Evolutionary conservation across 1,139 yeast species (phyloP), one percentile per base, ranked within the genome.

Genomic region (Protomyces inundatus): DNA sequence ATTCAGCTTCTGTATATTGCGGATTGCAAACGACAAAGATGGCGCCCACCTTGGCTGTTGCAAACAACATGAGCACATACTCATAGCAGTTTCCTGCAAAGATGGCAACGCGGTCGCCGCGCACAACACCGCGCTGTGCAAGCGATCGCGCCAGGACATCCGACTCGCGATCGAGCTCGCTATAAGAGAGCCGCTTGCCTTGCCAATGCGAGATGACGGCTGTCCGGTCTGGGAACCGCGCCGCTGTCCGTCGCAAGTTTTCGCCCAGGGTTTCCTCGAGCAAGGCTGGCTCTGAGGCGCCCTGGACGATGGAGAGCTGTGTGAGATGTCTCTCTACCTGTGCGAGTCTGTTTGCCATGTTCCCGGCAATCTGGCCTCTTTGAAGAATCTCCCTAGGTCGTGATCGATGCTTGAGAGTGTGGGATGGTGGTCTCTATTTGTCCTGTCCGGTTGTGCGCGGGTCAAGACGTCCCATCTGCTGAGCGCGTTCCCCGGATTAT

Each of bases 51-150:
- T 71, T 70, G 14, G 72, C 75, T 40, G 73, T 65, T n/a, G 73
- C 76, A 52, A 72, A 62, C 64, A 73, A 75, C 14, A 73, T 61
- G 33, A 70, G 73, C 2, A 71, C 70, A 64, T 73, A 74, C 66
- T 74, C 74, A 74, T 74, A 73, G 7, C 71, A 59, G 64, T 72
- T 73, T 12, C 75, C 76, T 14, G 72, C 70, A 57, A 75, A 72
- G 14, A 74, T 73, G 4, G 74, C 75, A 0, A 74, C 73, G 9
- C 70, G 67, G 66, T 74, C 76, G 3, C 74, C 75, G 14, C 68
- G 67, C 16, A 48, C 54, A 23, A 72, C 65, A 14, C 68, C 67
- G 14, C 54, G 64, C 39, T n/a, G 36, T 12, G 55, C 16, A n/a
- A 64, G 54, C 23, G 60, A 57, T 16, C 54, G 52, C 10, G 66